phyloP scores from a whole-genome alignment of 306 rosid genomes.

The Arachis stenosperma region DNA sequence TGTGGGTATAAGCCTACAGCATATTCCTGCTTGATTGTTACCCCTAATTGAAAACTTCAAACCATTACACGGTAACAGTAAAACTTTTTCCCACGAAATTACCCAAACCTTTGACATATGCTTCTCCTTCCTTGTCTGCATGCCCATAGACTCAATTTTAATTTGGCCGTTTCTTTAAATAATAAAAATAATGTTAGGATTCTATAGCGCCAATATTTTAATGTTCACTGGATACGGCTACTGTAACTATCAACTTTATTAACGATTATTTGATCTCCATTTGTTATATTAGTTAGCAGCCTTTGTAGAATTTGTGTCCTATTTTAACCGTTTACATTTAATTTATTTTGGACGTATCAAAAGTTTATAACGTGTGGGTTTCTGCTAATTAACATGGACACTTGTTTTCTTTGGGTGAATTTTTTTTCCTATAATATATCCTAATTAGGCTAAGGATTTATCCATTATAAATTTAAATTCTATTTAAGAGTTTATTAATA shows the following conservation, averaged over 20 bases:
- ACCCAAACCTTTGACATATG: conserved; percentile 5
- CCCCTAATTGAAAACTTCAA: too few species aligned
- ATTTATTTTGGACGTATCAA: conserved; percentile 12
- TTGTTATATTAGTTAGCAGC: conserved; percentile 21
- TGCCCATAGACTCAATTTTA: background rate
- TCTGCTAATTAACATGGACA: too few species aligned
- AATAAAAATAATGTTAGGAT: background rate
- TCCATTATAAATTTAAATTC: too few species aligned
- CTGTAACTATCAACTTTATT: conserved; percentile 25
- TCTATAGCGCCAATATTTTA: conserved; percentile 3
- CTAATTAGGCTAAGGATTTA: too few species aligned
- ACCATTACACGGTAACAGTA: background rate
- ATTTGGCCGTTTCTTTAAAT: background rate
- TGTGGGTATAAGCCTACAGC: conserved; percentile 23
- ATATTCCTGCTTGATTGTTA: conserved; percentile 29
- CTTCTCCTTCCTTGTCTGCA: background rate
- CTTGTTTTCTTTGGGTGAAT: too few species aligned
- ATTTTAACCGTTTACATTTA: background rate
- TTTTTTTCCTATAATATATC: too few species aligned
- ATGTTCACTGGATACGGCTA: conserved; percentile 8
- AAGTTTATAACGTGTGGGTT: conserved; percentile 2
- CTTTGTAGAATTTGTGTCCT: conserved; percentile 4
- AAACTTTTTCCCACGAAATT: background rate
- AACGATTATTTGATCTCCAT: conserved; percentile 5
- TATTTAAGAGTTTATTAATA: too few species aligned